These are phyloP conservation scores for Linnemannia exigua DNA, from an alignment of 192 early-diverging fungal genomes.

Conservation along the genomic window DNA sequence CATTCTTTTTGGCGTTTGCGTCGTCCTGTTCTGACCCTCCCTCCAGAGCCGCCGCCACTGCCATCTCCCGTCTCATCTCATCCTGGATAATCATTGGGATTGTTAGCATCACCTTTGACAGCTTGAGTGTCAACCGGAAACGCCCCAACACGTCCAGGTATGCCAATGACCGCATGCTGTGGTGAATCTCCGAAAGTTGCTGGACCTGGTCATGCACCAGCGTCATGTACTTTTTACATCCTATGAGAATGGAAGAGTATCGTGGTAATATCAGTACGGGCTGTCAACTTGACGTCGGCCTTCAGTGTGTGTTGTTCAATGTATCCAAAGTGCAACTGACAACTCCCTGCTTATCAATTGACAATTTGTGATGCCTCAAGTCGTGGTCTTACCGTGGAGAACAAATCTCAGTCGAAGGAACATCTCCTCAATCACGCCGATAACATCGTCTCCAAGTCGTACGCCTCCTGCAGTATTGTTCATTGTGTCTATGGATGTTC, in stretches of 20 bases:
- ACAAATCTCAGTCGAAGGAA: conserved; percentile 50
- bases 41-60: conserved; percentile 50
- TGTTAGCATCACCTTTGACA: conserved; percentile 64
- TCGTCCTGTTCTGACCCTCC: conserved; percentile 35
- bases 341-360: not conserved
- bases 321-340: not conserved
- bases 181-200: conserved; percentile 68
- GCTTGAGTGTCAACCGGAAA: conserved; percentile 65
- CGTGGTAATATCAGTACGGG: not conserved
- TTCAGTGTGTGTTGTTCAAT: not conserved
- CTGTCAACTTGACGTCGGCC: not conserved
- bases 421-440: conserved; percentile 57
- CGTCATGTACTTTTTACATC: conserved; percentile 70
- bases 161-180: conserved; percentile 65
- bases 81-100: conserved; percentile 70
- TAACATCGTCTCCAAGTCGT: conserved; percentile 49
- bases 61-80: conserved; percentile 58
- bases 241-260: conserved; percentile 37
- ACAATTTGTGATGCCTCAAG: not conserved
- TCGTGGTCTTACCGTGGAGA: conserved; percentile 31
- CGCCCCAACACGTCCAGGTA: conserved; percentile 70
- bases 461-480: conserved; percentile 54
- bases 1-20: conserved; percentile 41
- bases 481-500: conserved; percentile 58
- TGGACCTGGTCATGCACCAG: conserved; percentile 70